Evolutionary conservation across 176 grass and related monocot genomes (phyloP), one percentile per base, ranked within the genome.

Genomic region (Carex littledalei): DNA sequence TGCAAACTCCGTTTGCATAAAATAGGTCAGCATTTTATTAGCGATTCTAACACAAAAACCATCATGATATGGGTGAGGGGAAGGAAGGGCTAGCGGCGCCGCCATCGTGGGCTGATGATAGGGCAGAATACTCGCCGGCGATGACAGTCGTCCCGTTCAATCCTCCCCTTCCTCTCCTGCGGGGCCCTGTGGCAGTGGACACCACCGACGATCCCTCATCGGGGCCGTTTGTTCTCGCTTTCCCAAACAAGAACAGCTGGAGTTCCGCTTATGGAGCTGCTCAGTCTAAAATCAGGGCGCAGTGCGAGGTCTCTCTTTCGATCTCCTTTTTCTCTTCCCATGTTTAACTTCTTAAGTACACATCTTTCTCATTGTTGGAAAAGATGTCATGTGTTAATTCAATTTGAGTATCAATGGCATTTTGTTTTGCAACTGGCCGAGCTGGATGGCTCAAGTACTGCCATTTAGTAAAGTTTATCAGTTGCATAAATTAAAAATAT

Each of bases 171-270:
- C 89, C 89, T 49, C 85, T 87, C 63, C 73, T 90, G 17, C 73
- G 89, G 22, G 65, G 41, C 16, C 85, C 85, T 2, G 85, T 90
- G 13, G 29, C 81, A 8, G 85, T 56, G 6, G 89, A 59, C 16
- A 12, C 6, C 56, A 15, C 49, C 55, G 89, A 90, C 66, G 85
- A 86, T 20, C 85, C 75, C 22, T 29, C 89, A 11, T 60, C 74
- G 12, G 85, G 89, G 12, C 81, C 72, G 18, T 90, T 90, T 41
- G 89, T 90, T 79, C 89, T 90, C 1, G 89, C 74, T 12, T 90
- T 90, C 43, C 73, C 80, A 39, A 78, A 87, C 56, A 79, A 65
- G 3, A 57, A 18, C 5, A 68, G 79, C 17, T 90, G 89, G 89
- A 63, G 81, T 18, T 84, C 34, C 3, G 89, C 85, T 52, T 87